Evolutionary conservation across 2,329 filamentous ascomycete genomes (phyloP).

Genomic region (Cladosporium sp.): DNA sequence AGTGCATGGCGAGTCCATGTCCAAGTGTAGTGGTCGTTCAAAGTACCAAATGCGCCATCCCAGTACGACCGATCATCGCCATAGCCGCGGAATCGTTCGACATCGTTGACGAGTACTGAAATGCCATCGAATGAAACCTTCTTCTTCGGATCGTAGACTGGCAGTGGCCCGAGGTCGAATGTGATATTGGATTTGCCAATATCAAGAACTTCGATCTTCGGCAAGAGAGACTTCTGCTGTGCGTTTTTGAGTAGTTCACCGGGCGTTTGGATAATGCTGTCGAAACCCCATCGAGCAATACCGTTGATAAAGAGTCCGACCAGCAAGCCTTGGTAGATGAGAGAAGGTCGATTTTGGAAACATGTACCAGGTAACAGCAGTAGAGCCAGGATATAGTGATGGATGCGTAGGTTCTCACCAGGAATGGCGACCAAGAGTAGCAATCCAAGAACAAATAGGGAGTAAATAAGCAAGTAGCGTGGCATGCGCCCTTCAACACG

Average conservation of each 20-base stretch:
- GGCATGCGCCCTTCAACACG: slow-evolving; percentile 80
- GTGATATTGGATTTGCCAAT: slow-evolving; percentile 61
- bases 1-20: slow-evolving; percentile 38
- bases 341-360: slow-evolving; percentile 80
- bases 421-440: slow-evolving; percentile 72
- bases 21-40: slow-evolving; percentile 34
- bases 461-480: slow-evolving; percentile 76
- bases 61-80: slow-evolving; percentile 57
- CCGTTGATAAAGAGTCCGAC: slow-evolving; percentile 93
- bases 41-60: slow-evolving; percentile 34
- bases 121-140: slow-evolving; percentile 67
- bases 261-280: slow-evolving; percentile 81
- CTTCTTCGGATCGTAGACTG: slow-evolving; percentile 44
- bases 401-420: slow-evolving; percentile 79
- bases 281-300: slow-evolving; percentile 91
- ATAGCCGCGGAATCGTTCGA: slow-evolving; percentile 76
- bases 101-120: slow-evolving; percentile 80
- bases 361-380: slow-evolving; percentile 84
- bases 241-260: slow-evolving; percentile 63
- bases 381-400: slow-evolving; percentile 91
- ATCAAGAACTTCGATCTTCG: slow-evolving; percentile 47
- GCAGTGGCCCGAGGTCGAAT: slow-evolving; percentile 57
- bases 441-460: slow-evolving; percentile 66
- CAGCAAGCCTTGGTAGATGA: slow-evolving; percentile 87
- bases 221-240: slow-evolving; percentile 62